phyloP scores from a whole-genome alignment of 2,329 filamentous ascomycete species.

The Fusarium nurragi region DNA sequence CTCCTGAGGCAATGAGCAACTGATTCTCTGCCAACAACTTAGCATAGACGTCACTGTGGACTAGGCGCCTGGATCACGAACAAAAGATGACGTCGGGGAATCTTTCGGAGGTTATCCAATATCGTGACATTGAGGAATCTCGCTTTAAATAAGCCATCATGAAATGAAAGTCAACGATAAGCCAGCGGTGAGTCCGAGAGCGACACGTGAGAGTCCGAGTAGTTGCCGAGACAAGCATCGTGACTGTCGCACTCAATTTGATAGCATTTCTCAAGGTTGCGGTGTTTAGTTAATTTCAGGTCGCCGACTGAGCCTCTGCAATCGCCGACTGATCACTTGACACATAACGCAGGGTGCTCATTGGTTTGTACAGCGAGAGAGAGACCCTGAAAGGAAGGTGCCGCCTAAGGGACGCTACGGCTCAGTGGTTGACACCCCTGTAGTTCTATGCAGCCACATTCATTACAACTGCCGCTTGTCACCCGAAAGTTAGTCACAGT shows the following conservation, averaged over 20 bases:
- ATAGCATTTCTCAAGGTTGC: background rate
- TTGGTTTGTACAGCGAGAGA: conserved; percentile 17
- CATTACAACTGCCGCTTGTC: background rate
- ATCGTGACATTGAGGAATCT: conserved; percentile 12
- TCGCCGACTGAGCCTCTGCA: conserved; percentile 18
- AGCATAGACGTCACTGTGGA: conserved; percentile 20
- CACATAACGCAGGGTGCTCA: rapidly evolving
- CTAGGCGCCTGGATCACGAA: conserved; percentile 7
- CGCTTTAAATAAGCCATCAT: conserved; percentile 17
- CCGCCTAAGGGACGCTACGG: background rate
- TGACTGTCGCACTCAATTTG: conserved; percentile 13
- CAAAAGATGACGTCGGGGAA: conserved; percentile 30
- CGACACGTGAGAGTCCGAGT: conserved; percentile 27
- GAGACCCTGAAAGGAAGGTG: conserved; percentile 20
- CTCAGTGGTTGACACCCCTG: conserved; percentile 17
- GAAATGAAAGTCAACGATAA: background rate
- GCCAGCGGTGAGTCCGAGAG: conserved; percentile 24
- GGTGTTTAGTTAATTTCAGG: conserved; percentile 1
- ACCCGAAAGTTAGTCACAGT: background rate
- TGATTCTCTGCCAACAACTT: conserved; percentile 2
- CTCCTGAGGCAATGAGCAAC: conserved; percentile 2
- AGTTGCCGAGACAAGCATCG: conserved; percentile 38
- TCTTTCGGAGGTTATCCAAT: conserved; percentile 16
- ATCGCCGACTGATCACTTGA: conserved; percentile 38
- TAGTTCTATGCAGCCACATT: conserved; percentile 17